A percentile compares a stretch with the other conserved stretches of the same genome.
phyloP scores from a whole-genome alignment of 2,329 filamentous ascomycete genomes.

The Aspergillus transmontanensis region DNA sequence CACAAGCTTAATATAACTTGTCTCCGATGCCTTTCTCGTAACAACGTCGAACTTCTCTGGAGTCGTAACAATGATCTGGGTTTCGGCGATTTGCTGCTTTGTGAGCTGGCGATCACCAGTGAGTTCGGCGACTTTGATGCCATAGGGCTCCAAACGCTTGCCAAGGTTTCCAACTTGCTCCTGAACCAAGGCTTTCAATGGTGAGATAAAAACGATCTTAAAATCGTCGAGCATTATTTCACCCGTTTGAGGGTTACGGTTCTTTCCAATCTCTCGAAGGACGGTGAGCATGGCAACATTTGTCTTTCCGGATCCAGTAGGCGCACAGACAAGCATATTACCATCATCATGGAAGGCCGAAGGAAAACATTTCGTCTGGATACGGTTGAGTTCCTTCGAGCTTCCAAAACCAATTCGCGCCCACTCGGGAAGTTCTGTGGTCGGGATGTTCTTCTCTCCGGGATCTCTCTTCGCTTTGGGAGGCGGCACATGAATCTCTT shows the following conservation, averaged over 20 bases:
- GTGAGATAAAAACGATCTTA: constrained; percentile 98
- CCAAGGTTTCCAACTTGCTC: constrained; percentile 98
- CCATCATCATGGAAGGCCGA: constrained; percentile 91
- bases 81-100: constrained; percentile 97
- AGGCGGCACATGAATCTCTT: constrained; percentile 94
- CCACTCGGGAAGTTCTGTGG: constrained; percentile 91
- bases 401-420: constrained; percentile 81
- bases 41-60: constrained; percentile 99
- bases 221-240: constrained; percentile 94
- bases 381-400: constrained; percentile 86
- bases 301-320: constrained; percentile 96
- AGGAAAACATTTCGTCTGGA: constrained; percentile 91
- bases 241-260: constrained; percentile 84
- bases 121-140: constrained; percentile 90
- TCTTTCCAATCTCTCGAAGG: constrained; percentile 93
- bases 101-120: constrained; percentile 97
- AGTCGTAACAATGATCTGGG: constrained; percentile 96
- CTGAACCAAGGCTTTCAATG: constrained; percentile 91
- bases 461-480: constrained; percentile 85
- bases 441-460: constrained; percentile 77
- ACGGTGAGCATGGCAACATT: constrained; percentile 98
- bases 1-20: constrained; percentile 96
- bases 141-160: constrained; percentile 84
- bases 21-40: constrained; percentile 93
- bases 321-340: constrained; percentile 97